A percentile compares a stretch with the other conserved stretches of the same genome.
Evolutionary conservation across 176 grass and related monocot genomes (phyloP).

Genomic region (Chloris gayana): DNA sequence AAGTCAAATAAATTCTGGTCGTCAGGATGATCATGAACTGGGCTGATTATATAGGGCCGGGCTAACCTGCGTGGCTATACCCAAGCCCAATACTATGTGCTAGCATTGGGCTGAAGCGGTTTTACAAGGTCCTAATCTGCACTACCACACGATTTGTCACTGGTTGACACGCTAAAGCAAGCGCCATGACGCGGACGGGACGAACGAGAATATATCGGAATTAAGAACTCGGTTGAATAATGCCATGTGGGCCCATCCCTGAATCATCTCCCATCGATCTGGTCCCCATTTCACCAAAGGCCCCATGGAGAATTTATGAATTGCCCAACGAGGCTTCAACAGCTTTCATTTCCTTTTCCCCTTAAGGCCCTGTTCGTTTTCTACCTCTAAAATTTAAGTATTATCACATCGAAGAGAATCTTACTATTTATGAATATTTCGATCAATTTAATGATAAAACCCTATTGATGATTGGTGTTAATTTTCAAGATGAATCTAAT

Average conservation of each 20-base stretch:
- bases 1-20: neutral
- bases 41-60: neutral
- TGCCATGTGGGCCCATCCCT: neutral
- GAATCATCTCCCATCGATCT: slow-evolving; percentile 22
- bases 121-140: neutral
- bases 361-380: too few relatives aligned
- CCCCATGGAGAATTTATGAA: slow-evolving; percentile 9
- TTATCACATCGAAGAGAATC: too few relatives aligned
- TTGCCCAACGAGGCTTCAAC: slow-evolving; percentile 3
- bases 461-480: too few relatives aligned
- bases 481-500: too few relatives aligned
- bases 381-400: too few relatives aligned
- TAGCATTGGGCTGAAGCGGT: neutral
- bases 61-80: neutral
- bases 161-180: slow-evolving; percentile 21
- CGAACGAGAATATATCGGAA: neutral
- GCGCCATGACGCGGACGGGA: neutral
- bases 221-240: neutral
- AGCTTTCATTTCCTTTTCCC: neutral
- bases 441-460: too few relatives aligned
- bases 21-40: neutral
- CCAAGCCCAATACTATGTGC: neutral
- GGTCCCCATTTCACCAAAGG: neutral
- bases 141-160: neutral
- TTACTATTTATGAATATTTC: too few relatives aligned